A percentile compares a stretch with the other conserved stretches of the same genome.
phyloP scores from a whole-genome alignment of 73 alveolate genomes.

The Paramecium caudatum region DNA sequence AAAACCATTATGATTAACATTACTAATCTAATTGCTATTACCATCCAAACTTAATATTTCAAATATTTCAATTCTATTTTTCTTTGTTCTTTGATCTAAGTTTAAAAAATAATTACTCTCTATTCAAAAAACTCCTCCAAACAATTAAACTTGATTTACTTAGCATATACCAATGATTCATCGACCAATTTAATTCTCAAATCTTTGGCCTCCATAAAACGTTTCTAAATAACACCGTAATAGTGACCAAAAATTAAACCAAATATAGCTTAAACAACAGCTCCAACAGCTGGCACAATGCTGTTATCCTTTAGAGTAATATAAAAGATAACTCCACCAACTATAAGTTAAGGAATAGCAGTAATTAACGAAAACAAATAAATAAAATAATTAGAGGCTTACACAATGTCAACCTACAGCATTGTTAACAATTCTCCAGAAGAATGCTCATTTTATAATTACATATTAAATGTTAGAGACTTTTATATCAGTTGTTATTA shows the following conservation, averaged over 20 bases:
- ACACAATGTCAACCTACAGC: conserved; percentile 4
- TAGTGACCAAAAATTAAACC: conserved; percentile 31
- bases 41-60: neutral
- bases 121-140: conserved; percentile 13
- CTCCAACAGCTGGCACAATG: conserved; percentile 29
- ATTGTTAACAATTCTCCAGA: conserved; percentile 25
- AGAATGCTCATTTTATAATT: neutral
- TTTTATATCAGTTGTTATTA: neutral
- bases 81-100: neutral
- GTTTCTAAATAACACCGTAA: conserved; percentile 29
- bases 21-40: conserved; percentile 8
- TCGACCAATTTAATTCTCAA: neutral
- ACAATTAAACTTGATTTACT: conserved; percentile 22
- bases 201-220: conserved; percentile 56
- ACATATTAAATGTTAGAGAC: neutral
- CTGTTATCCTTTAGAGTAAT: conserved; percentile 10
- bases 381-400: neutral
- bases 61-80: conserved; percentile 20
- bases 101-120: neutral
- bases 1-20: neutral
- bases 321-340: conserved; percentile 36
- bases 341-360: neutral
- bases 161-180: neutral
- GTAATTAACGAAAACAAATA: neutral
- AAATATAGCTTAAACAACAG: conserved; percentile 1